These are phyloP conservation scores for Nothopassalora personata DNA, from an alignment of 2,329 filamentous ascomycete species.

Conservation along the genomic window DNA sequence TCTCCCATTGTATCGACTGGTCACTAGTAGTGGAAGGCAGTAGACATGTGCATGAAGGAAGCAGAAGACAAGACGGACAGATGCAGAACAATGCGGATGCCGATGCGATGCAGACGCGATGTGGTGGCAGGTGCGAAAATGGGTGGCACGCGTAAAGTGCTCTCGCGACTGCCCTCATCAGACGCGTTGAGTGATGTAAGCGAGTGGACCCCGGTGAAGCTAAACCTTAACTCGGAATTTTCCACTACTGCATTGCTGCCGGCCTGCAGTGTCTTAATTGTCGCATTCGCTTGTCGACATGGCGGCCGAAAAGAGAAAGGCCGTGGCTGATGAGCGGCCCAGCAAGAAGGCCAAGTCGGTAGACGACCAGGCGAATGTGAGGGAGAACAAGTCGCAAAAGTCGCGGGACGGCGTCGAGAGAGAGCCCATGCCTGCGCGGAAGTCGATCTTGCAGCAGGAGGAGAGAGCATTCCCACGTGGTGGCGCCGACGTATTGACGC, in stretches of 20 bases:
- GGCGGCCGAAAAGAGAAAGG: conserved; percentile 45
- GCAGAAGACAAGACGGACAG: conserved; percentile 2
- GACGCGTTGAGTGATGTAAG: not conserved
- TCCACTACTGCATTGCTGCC: not conserved
- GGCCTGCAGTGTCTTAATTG: not conserved
- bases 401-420: conserved; percentile 16
- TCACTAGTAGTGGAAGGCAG: not conserved
- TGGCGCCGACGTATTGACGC: conserved; percentile 82
- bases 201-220: not conserved
- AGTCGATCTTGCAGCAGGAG: conserved; percentile 61
- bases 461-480: conserved; percentile 89
- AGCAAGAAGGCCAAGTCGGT: conserved; percentile 32
- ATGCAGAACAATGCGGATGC: not conserved
- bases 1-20: conserved; percentile 23
- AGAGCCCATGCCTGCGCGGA: conserved; percentile 27
- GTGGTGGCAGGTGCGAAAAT: not conserved
- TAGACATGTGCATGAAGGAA: not conserved
- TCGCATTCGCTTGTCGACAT: conserved; percentile 27
- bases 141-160: not conserved
- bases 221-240: not conserved
- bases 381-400: conserved; percentile 22
- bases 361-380: conserved; percentile 20
- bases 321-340: conserved; percentile 35
- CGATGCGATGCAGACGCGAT: not conserved
- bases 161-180: not conserved